phyloP scores from a whole-genome alignment of 306 rosid species.

The Ceratonia siliqua region DNA sequence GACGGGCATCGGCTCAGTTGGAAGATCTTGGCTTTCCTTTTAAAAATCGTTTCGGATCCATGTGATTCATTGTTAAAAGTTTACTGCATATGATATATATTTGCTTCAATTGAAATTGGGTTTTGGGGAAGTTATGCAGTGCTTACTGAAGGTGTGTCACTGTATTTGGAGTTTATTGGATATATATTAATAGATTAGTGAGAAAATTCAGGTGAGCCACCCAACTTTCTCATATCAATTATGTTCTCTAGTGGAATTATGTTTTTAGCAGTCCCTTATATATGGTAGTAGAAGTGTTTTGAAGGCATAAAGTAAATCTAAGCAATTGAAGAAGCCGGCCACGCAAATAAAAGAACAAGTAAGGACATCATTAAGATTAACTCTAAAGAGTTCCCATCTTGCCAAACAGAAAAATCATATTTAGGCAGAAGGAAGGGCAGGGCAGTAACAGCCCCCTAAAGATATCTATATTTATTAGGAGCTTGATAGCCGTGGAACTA shows the following conservation, averaged over 20 bases:
- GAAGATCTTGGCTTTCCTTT: not conserved
- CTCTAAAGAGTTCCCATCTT: not conserved
- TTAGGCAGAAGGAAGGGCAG: conserved; percentile 28
- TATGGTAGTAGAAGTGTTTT: not conserved
- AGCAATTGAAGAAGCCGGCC: not conserved
- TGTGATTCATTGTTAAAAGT: not conserved
- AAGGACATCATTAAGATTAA: conserved; percentile 20
- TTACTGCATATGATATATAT: not conserved
- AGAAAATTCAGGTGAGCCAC: not conserved
- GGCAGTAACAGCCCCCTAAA: conserved; percentile 32
- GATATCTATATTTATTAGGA: conserved; percentile 49
- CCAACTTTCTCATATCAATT: not conserved
- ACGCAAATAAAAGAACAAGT: not conserved
- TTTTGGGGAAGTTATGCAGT: not conserved
- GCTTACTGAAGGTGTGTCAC: not conserved
- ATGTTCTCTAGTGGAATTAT: conserved; percentile 10
- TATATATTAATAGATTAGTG: not conserved
- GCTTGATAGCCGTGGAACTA: conserved; percentile 64
- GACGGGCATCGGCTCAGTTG: conserved; percentile 1
- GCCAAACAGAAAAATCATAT: conserved; percentile 27
- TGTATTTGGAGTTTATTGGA: conserved; percentile 12
- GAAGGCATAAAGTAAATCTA: not conserved
- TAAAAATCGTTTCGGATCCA: conserved; percentile 1
- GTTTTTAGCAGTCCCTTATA: not conserved
- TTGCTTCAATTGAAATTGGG: conserved; percentile 3